Evolutionary conservation across 768 basidiomycete genomes (phyloP).

Genomic region (Collybia mongolica): DNA sequence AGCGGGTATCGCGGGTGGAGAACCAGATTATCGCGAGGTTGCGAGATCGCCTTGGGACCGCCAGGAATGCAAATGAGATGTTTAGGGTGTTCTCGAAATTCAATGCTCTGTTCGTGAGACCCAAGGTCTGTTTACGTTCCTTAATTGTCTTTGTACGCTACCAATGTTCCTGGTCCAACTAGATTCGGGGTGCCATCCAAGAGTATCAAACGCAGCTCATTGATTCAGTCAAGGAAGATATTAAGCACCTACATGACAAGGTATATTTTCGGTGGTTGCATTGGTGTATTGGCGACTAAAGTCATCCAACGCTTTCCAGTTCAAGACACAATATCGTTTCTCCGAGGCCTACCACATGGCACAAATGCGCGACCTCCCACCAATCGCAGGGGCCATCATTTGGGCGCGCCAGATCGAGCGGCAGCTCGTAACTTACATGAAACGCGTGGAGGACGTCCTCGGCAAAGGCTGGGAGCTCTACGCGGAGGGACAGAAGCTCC

Average conservation of each 20-base stretch:
- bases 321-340: conserved; percentile 94
- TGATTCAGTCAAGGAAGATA: conserved; percentile 98
- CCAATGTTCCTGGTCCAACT: background rate
- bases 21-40: conserved; percentile 97
- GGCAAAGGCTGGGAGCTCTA: conserved; percentile 99
- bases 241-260: conserved; percentile 93
- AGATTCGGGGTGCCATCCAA: conserved; percentile 98
- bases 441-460: conserved; percentile 96
- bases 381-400: conserved; percentile 97
- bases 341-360: conserved; percentile 98
- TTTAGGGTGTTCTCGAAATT: conserved; percentile 99
- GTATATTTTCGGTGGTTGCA: conserved; percentile 27
- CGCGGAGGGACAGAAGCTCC: conserved; percentile 97
- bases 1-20: conserved; percentile 94
- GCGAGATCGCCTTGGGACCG: conserved; percentile 89
- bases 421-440: conserved; percentile 96
- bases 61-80: conserved; percentile 98
- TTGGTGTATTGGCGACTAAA: background rate
- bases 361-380: conserved; percentile 96
- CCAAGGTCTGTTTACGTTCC: conserved; percentile 64
- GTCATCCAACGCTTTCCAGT: conserved; percentile 39
- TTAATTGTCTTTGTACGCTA: background rate
- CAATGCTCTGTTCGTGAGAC: conserved; percentile 94
- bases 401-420: conserved; percentile 99
- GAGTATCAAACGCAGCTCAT: conserved; percentile 99